phyloP scores from a whole-genome alignment of 2,329 filamentous ascomycete genomes.

The Exophiala spinifera region DNA sequence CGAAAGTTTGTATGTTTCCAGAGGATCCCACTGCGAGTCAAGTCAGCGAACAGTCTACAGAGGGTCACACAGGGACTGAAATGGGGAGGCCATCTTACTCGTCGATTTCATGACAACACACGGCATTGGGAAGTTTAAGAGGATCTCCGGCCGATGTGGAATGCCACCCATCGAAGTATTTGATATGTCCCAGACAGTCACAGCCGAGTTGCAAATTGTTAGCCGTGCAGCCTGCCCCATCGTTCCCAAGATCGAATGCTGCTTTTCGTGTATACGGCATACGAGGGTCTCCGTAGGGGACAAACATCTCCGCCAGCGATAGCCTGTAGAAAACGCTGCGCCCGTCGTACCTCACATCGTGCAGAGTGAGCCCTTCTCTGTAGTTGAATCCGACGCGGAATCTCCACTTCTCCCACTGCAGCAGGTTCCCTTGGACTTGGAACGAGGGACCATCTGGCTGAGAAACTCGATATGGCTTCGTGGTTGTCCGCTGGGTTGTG shows the following conservation, averaged over 20 bases:
- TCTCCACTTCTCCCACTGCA: constrained; percentile 45
- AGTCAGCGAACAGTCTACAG: too few relatives aligned
- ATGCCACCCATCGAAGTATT: constrained; percentile 43
- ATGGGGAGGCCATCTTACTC: constrained; percentile 15
- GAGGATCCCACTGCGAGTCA: constrained; percentile 32
- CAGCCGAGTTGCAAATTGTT: constrained; percentile 45
- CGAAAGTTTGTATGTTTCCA: constrained; percentile 44
- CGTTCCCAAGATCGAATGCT: constrained; percentile 46
- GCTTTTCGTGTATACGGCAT: constrained; percentile 42
- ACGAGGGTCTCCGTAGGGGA: constrained; percentile 44
- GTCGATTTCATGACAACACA: constrained; percentile 44
- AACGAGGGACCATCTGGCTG: constrained; percentile 40
- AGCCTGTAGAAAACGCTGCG: constrained; percentile 43
- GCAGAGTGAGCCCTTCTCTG: constrained; percentile 43
- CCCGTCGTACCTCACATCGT: constrained; percentile 41
- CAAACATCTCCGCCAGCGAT: constrained; percentile 45
- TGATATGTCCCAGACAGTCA: constrained; percentile 45
- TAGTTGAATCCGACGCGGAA: constrained; percentile 47
- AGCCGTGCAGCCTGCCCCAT: constrained; percentile 42
- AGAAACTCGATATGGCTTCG: constrained; percentile 37
- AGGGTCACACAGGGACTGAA: too few relatives aligned
- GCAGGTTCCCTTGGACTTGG: constrained; percentile 30
- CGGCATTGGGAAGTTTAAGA: constrained; percentile 40
- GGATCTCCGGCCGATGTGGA: constrained; percentile 36
- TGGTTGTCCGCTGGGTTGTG: constrained; percentile 33